Evolutionary conservation across 345 rosid genomes (phyloP).

Genomic region (Fremontodendron californicum): DNA sequence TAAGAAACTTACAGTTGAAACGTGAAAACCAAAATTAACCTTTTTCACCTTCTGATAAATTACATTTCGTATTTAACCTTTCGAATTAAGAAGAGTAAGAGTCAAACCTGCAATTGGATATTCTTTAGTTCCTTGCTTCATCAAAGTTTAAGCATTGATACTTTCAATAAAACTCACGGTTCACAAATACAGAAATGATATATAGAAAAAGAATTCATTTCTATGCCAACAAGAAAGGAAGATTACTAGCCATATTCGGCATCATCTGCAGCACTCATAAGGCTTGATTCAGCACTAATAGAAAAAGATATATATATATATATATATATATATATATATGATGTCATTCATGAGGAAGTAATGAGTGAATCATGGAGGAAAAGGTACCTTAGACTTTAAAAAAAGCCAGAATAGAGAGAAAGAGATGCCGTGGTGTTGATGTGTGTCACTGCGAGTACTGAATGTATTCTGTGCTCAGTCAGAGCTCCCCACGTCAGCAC

Average conservation of each 20-base stretch:
- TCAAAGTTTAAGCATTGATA: neutral
- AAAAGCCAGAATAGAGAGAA: too few species aligned
- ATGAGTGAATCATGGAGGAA: neutral
- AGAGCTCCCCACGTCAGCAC: neutral
- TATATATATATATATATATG: too few species aligned
- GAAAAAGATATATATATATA: neutral
- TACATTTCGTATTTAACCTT: neutral
- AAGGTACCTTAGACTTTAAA: conserved; percentile 69
- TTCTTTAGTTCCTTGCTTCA: neutral
- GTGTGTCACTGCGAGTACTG: too few species aligned
- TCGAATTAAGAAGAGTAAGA: neutral
- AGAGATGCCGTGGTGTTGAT: too few species aligned
- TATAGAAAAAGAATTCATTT: neutral
- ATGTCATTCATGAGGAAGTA: neutral
- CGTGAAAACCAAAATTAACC: neutral
- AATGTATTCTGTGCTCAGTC: neutral
- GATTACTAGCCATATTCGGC: neutral
- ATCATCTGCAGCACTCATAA: neutral
- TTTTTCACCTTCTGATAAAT: neutral
- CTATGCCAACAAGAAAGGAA: neutral
- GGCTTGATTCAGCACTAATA: neutral
- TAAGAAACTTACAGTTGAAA: neutral
- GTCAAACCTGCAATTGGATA: neutral
- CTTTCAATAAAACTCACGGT: neutral
- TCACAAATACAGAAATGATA: neutral